Evolutionary conservation across 2,329 filamentous ascomycete species (phyloP), one percentile per base, ranked within the genome.

Genomic region (Arthrinium puccinioides): DNA sequence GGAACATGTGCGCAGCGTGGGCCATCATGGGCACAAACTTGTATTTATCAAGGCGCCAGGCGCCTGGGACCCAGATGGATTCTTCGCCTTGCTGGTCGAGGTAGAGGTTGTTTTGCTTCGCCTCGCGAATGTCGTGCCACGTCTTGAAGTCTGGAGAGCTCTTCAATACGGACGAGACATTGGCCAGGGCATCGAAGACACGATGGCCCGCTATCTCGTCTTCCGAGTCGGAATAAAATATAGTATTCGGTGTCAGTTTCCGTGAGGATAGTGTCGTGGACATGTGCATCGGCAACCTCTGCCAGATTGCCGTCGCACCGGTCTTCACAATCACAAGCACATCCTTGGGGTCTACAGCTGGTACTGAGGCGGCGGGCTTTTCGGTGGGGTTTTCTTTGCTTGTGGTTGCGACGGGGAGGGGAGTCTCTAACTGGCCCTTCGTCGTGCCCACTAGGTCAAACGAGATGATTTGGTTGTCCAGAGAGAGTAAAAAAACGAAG

Each of bases 201-300:
- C 60, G 59, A 29, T 69, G 60, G 21, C 72, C 70, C 8, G 64
- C 59, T 31, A 78, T 67, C 8, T 63, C 54, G 50, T 73, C 67
- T 18, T 67, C 64, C 38, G 71, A 70, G 52, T 79, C 76, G 43
- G 74, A 78, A 55, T 75, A 77, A 48, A 80, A 69, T 34, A 70
- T 63, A 36, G 67, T 71, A 51, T 76, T 59, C 9, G 21, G 31
- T 6, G 16, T 8, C n/a, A 33, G 21, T 7, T 21, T 19, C 21
- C 24, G 20, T 7, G 31, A 21, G 10, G 31, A 19, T 7, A 33
- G 13, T 14, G 31, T 33, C 20, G 31, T 33, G 13, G 31, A n/a
- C 6, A 33, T 19, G 21, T 33, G 31, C 15, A 33, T 33, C 10
- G 31, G 31, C 21, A 33, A 15, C n/a, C 31, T 14, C 21, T 21